These are phyloP conservation scores for Zymoseptoria crescenta DNA, from an alignment of 2,329 filamentous ascomycete genomes.

Conservation along the genomic window DNA sequence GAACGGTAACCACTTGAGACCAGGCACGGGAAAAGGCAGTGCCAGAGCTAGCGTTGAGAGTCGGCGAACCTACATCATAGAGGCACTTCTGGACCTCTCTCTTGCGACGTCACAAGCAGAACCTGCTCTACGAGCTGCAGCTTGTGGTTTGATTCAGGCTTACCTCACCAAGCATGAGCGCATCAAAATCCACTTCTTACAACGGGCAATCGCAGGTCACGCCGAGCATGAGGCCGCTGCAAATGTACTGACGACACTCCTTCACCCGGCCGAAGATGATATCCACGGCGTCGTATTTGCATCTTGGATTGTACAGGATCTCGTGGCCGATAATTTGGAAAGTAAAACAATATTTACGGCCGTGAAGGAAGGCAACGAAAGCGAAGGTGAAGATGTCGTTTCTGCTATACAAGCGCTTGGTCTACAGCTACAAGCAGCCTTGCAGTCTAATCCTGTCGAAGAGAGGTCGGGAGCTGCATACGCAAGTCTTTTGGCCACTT, in stretches of 20 bases:
- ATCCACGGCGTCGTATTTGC: conserved; percentile 89
- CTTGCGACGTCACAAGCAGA: conserved; percentile 59
- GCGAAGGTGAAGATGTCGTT: conserved; percentile 86
- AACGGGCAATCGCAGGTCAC: conserved; percentile 83
- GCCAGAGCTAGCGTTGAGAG: conserved; percentile 29
- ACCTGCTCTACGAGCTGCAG: conserved; percentile 75
- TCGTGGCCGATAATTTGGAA: conserved; percentile 70
- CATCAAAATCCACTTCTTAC: conserved; percentile 77
- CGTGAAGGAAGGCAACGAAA: conserved; percentile 81
- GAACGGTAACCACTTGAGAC: conserved; percentile 21
- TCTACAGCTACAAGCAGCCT: conserved; percentile 72
- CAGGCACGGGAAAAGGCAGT: conserved; percentile 16
- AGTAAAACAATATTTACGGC: conserved; percentile 73
- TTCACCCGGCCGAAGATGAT: conserved; percentile 62
- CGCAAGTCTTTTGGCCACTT: conserved; percentile 77
- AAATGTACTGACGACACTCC: conserved; percentile 77
- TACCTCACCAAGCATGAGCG: conserved; percentile 78
- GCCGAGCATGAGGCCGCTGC: conserved; percentile 68
- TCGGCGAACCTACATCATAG: conserved; percentile 69
- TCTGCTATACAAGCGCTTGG: conserved; percentile 86
- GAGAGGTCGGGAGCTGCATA: conserved; percentile 75
- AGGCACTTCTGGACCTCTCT: conserved; percentile 77
- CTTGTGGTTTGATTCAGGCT: conserved; percentile 83
- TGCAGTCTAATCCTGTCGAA: conserved; percentile 58
- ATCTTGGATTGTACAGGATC: conserved; percentile 74